Conservation (phyloP, 441 rosid genomes). For the Jatropha podagrica region DNA sequence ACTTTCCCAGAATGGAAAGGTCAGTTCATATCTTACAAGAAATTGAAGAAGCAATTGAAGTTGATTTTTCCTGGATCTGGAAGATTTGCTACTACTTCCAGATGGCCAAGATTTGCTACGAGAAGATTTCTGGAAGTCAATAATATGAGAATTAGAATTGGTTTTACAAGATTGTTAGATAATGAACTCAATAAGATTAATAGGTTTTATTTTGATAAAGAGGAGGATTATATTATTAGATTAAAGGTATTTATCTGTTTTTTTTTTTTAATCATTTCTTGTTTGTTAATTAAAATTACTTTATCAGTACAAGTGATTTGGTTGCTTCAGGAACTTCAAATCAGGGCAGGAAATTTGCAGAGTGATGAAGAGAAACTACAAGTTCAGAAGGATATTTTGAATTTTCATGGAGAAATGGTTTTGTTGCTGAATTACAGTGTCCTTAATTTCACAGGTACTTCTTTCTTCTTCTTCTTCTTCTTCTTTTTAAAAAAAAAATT, state of each 20-base stretch:
- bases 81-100: not conserved
- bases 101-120: conserved; percentile 24
- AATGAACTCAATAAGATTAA: conserved; percentile 42
- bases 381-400: conserved; percentile 32
- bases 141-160: conserved; percentile 5
- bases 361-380: conserved; percentile 23
- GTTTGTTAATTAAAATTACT: not conserved
- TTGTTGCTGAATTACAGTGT: conserved; percentile 38
- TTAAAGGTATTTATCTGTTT: conserved; percentile 29
- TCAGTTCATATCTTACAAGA: conserved; percentile 46
- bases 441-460: conserved; percentile 39
- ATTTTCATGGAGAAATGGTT: conserved; percentile 47
- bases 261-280: not conserved
- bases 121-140: conserved; percentile 19
- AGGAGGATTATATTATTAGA: conserved; percentile 44
- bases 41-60: conserved; percentile 49
- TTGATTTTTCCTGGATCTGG: conserved; percentile 20
- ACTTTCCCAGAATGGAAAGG: conserved; percentile 46
- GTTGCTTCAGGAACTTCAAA: conserved; percentile 37
- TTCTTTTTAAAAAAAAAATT: not conserved
- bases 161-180: conserved; percentile 34
- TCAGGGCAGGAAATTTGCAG: conserved; percentile 30
- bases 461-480: not conserved
- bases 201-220: conserved; percentile 43
- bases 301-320: not conserved